A percentile compares a stretch with the other conserved stretches of the same genome.
These are phyloP conservation scores for Rhynchosporium agropyri DNA, from an alignment of 2,329 filamentous ascomycete species.

Conservation along the genomic window DNA sequence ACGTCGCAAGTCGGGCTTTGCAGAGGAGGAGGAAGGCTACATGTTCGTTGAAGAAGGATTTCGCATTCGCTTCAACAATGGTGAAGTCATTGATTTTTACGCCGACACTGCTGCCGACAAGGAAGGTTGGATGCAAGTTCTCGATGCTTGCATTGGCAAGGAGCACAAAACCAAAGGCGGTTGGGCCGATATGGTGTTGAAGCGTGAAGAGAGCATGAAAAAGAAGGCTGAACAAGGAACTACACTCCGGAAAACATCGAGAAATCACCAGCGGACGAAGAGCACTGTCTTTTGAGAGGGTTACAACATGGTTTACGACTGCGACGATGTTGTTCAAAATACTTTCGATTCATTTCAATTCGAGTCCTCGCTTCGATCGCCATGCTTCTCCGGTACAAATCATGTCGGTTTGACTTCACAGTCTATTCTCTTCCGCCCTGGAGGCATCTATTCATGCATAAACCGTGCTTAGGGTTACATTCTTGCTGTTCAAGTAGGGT, in stretches of 20 bases:
- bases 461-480: constrained; percentile 16
- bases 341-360: constrained; percentile 14
- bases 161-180: constrained; percentile 56
- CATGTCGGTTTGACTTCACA: constrained; percentile 24
- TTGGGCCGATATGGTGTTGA: constrained; percentile 70
- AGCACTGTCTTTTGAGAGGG: constrained; percentile 36
- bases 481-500: constrained; percentile 23
- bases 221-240: constrained; percentile 33
- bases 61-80: constrained; percentile 97
- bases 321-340: constrained; percentile 20
- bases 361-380: neutral
- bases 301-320: constrained; percentile 27
- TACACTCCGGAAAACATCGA: constrained; percentile 28
- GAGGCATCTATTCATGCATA: constrained; percentile 30
- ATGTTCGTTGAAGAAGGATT: constrained; percentile 99
- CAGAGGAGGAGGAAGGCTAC: constrained; percentile 97
- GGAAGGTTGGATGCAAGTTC: constrained; percentile 90
- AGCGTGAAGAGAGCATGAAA: constrained; percentile 53
- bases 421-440: constrained; percentile 29
- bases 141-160: constrained; percentile 67
- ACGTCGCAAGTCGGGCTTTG: constrained; percentile 91
- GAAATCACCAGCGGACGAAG: constrained; percentile 40
- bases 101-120: constrained; percentile 87
- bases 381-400: neutral
- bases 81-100: constrained; percentile 74